These are phyloP conservation scores for Neurospora tetraspora DNA, from an alignment of 495 filamentous ascomycete species.

Conservation along the genomic window DNA sequence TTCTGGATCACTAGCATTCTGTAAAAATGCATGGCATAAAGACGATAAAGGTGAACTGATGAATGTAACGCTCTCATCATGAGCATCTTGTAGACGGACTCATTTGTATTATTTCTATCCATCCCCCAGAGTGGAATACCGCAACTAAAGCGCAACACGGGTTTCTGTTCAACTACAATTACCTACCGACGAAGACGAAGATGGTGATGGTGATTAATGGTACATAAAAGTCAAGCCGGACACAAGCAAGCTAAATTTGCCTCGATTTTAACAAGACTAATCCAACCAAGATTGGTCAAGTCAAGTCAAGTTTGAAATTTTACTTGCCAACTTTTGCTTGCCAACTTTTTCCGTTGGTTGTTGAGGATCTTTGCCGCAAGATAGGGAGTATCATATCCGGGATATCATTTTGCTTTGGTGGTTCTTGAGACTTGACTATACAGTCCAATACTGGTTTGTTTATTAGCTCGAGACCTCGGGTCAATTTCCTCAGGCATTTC, in stretches of 20 bases:
- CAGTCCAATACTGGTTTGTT: too few species aligned
- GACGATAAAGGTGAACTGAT: background rate
- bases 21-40: background rate
- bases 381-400: background rate
- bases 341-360: background rate
- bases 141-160: background rate
- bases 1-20: background rate
- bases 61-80: background rate
- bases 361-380: background rate
- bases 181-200: background rate
- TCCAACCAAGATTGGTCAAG: background rate
- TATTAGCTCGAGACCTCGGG: too few species aligned
- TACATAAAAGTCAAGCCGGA: background rate
- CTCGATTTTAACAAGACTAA: background rate
- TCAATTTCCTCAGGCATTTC: too few species aligned
- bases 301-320: background rate
- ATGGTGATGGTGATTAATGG: background rate
- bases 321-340: background rate
- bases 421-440: background rate
- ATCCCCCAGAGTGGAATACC: background rate
- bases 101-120: background rate
- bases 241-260: background rate
- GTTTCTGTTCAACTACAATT: background rate
- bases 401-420: background rate
- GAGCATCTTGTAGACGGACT: background rate